Evolutionary conservation across 305 asterid species (phyloP).

Genomic region (Ajuga reptans): DNA sequence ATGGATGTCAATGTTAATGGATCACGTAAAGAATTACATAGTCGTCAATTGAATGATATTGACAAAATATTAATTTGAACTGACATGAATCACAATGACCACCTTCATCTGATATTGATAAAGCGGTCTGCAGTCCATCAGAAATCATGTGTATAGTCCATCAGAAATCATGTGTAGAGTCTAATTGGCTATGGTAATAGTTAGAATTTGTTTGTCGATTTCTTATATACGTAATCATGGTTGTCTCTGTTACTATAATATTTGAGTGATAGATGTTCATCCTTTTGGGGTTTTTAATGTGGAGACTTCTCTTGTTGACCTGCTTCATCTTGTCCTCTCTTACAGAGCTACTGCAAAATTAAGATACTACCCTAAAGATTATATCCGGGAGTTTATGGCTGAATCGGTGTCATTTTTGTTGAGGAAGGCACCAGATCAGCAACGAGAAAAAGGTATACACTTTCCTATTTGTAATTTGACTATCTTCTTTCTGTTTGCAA

Average conservation of each 20-base stretch:
- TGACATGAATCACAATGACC: not conserved
- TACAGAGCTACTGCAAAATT: conserved; percentile 57
- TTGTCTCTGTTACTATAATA: not conserved
- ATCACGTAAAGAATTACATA: not conserved
- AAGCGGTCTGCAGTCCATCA: not conserved
- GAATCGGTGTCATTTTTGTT: conserved; percentile 70
- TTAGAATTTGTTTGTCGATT: not conserved
- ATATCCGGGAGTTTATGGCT: conserved; percentile 79
- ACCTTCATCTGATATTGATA: not conserved
- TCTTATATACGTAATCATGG: not conserved
- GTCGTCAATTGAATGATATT: conserved; percentile 1
- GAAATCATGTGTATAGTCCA: no score
- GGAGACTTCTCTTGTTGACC: conserved; percentile 9
- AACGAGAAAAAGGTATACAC: conserved; percentile 56
- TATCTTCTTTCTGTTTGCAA: not conserved
- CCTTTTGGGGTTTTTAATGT: not conserved
- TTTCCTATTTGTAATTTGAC: not conserved
- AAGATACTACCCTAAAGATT: conserved; percentile 69
- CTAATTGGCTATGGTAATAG: not conserved
- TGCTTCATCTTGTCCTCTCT: conserved; percentile 14
- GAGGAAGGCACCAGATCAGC: conserved; percentile 56
- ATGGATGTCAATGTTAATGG: conserved; percentile 4
- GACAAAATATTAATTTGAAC: not conserved
- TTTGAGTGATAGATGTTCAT: not conserved
- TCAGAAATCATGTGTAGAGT: not conserved